These are phyloP conservation scores for Pneumocystis sp. DNA, from an alignment of 1,139 yeast genomes.

Conservation along the genomic window DNA sequence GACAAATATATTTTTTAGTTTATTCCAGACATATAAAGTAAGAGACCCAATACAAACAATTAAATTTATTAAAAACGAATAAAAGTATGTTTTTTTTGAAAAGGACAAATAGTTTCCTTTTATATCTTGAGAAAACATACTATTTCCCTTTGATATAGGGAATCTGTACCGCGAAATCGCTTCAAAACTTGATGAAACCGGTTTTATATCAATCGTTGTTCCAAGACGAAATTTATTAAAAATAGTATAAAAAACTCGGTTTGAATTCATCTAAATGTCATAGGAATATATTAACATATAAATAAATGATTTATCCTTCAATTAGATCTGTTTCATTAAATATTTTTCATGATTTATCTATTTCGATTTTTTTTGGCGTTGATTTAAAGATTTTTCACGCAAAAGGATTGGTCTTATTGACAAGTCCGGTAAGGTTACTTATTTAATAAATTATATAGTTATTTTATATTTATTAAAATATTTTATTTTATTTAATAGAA, in stretches of 20 bases:
- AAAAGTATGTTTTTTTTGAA: neutral
- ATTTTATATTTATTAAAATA: neutral
- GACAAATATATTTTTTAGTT: neutral
- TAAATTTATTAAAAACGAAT: neutral
- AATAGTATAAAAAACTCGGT: neutral
- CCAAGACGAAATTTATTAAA: neutral
- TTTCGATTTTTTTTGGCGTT: neutral
- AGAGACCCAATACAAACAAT: neutral
- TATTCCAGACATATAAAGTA: neutral
- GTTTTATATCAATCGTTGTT: neutral
- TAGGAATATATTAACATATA: neutral
- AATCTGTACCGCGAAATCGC: neutral
- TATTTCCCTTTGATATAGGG: neutral
- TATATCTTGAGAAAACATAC: neutral
- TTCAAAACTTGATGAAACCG: neutral
- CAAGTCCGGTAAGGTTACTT: neutral
- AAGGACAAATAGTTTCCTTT: neutral
- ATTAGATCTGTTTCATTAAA: neutral
- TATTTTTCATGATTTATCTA: neutral
- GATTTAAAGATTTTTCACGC: neutral
- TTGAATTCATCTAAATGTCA: neutral
- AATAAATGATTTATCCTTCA: neutral
- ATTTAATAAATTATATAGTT: neutral
- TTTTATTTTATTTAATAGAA: neutral
- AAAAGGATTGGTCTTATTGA: neutral